Conservation (phyloP, 139 green algal genomes). For the Penium margaritaceum region DNA sequence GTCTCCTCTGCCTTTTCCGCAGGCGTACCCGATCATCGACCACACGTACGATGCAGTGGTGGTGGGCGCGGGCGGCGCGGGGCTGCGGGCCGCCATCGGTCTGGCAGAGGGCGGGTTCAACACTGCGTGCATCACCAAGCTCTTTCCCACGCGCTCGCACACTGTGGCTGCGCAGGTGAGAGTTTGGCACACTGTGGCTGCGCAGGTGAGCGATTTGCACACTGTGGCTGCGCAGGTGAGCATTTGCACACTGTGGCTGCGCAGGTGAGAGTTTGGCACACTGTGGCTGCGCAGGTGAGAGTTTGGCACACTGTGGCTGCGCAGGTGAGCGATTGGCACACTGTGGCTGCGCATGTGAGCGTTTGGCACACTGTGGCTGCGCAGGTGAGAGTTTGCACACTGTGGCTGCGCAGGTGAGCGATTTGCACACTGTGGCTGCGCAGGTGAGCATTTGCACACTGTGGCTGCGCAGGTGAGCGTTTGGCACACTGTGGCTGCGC, state of each 20-base stretch:
- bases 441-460: neutral
- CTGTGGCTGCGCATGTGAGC: no score
- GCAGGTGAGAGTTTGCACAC: no score
- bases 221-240: no score
- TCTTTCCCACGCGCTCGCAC: constrained; percentile 97
- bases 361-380: no score
- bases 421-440: neutral
- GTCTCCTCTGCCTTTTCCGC: neutral
- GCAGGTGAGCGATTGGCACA: constrained; percentile 65
- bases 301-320: constrained; percentile 97
- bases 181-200: neutral
- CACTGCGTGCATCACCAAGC: constrained; percentile 97
- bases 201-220: neutral
- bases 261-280: neutral
- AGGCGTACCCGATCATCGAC: constrained; percentile 82
- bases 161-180: constrained; percentile 87
- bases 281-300: no score
- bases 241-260: neutral
- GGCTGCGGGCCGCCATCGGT: constrained; percentile 86
- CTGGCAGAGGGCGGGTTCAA: constrained; percentile 90
- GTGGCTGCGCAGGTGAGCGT: neutral
- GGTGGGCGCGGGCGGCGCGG: constrained; percentile 84
- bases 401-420: no score
- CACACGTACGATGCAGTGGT: constrained; percentile 96
- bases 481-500: constrained; percentile 94